Evolutionary conservation across 495 filamentous ascomycete genomes (phyloP), one percentile per base, ranked within the genome.

Genomic region (Cercophora newfieldiana): DNA sequence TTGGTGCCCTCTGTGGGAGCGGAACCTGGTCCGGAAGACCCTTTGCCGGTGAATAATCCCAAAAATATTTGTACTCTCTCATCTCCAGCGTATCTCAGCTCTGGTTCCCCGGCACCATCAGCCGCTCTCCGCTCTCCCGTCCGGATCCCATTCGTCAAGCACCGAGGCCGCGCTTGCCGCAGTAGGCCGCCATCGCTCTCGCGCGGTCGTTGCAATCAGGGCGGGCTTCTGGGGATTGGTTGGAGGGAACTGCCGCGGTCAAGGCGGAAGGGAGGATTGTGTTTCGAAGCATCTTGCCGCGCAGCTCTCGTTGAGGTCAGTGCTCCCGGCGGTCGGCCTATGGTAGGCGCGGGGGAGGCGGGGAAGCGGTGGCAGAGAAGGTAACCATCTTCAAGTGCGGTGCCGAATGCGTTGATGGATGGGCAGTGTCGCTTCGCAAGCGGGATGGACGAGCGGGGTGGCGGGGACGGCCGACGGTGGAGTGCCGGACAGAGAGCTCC

Each of bases 261-360:
- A 58, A 30, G 55, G 55, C 55, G 55, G 21, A 37, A 33, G 55
- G 55, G 29, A 37, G 26, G 29, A 44, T 44, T 33, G 18, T 37
- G 55, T 58, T 58, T 58, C 55, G 55, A 58, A 33, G 29, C 55
- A 21, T 21, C n/a, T 10, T 58, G 55, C 55, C 29, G 55, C 55
- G n/a, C 29, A 16, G 24, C 29, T 26, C 26, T 58, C 55, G 55
- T 58, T n/a, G 57, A 47, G 57, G 57, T 60, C 58, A 60, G 37
- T 60, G 58, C 58, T 48, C 54, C 54, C 58, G 58, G 31, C 12
- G n/a, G 16, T 21, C 21, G 30, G 33, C 58, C n/a, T 25, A 30
- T 60, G 31, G 58, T 25, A 19, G 33, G 21, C 25, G 55, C 25
- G 26, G 28, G 19, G 8, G 51, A 55, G 18, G 55, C 19, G 58